Evolutionary conservation across 73 alveolate genomes (phyloP).

Genomic region (Uronychia setigera): DNA sequence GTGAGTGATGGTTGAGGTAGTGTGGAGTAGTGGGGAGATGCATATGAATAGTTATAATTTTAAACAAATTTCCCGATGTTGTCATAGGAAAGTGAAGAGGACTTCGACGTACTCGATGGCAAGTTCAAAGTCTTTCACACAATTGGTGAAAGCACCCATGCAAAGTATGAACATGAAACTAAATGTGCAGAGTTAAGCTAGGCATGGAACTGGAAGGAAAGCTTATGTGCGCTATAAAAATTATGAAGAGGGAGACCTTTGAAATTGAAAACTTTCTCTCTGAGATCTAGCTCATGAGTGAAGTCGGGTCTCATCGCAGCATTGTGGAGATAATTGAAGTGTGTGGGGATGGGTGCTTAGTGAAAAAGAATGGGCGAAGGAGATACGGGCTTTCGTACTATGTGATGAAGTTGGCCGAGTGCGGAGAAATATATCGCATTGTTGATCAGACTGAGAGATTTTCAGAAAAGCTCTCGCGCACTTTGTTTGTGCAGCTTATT

Average conservation of each 20-base stretch:
- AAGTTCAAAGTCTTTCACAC: background rate
- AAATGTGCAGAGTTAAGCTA: background rate
- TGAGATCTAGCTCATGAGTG: background rate
- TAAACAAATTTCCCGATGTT: too few relatives aligned
- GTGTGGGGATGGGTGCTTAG: background rate
- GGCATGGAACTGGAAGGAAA: background rate
- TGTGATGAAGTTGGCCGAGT: constrained; percentile 3
- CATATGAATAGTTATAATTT: too few relatives aligned
- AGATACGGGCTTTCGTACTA: background rate
- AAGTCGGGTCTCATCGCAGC: background rate
- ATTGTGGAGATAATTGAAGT: background rate
- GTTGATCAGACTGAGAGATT: constrained; percentile 45
- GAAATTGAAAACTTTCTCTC: constrained; percentile 8
- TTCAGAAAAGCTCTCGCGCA: constrained; percentile 17
- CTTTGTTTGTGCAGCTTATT: constrained; percentile 20
- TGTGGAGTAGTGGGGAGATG: too few relatives aligned
- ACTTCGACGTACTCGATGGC: background rate
- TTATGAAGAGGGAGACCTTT: background rate
- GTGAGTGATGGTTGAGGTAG: too few relatives aligned
- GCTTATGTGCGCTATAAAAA: background rate
- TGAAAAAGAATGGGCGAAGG: background rate
- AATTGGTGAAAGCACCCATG: constrained; percentile 15
- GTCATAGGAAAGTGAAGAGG: background rate
- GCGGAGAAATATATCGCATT: constrained; percentile 43
- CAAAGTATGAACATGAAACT: background rate